Conservation (phyloP, 345 rosid species). For the Angophora floribunda region DNA sequence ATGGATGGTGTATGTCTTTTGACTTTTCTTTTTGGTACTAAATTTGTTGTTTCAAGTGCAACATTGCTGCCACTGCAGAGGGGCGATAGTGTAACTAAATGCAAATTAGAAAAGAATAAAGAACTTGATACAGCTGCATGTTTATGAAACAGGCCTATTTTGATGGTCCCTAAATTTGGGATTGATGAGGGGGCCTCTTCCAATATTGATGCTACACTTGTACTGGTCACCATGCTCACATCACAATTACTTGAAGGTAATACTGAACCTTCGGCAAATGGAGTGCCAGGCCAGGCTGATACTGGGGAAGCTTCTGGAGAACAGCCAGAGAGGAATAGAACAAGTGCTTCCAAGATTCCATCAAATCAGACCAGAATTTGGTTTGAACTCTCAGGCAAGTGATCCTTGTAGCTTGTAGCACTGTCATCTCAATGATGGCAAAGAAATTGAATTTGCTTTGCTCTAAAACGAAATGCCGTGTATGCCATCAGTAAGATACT, state of each 20-base stretch:
- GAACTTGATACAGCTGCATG: background rate
- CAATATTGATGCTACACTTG: conserved; percentile 76
- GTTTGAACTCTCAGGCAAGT: conserved; percentile 81
- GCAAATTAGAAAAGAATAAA: background rate
- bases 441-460: background rate
- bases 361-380: conserved; percentile 83
- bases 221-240: conserved; percentile 71
- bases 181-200: conserved; percentile 59
- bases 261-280: conserved; percentile 22
- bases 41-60: background rate
- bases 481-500: background rate
- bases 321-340: conserved; percentile 40
- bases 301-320: conserved; percentile 21
- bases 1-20: background rate
- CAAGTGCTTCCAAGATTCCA: conserved; percentile 47
- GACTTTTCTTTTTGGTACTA: background rate
- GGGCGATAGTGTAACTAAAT: background rate
- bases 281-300: conserved; percentile 18
- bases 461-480: background rate
- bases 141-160: conserved; percentile 53
- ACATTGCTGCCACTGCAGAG: background rate
- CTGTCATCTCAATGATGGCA: background rate
- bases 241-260: conserved; percentile 69
- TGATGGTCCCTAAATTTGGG: conserved; percentile 82
- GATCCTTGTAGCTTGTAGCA: background rate